Evolutionary conservation across 83 land plant species (phyloP).

Genomic region (Thuja plicata): DNA sequence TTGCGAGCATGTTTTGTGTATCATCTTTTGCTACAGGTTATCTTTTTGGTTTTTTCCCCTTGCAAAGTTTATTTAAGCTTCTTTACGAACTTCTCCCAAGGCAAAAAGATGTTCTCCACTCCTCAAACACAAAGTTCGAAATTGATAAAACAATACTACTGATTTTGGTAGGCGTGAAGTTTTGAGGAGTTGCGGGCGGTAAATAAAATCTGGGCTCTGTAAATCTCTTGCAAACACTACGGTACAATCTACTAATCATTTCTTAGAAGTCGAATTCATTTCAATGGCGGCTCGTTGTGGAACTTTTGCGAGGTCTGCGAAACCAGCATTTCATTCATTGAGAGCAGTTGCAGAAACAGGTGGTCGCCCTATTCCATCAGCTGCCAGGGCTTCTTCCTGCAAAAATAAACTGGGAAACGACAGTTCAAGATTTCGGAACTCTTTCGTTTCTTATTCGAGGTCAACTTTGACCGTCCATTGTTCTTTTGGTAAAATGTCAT

Average conservation of each 20-base stretch:
- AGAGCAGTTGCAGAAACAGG: background rate
- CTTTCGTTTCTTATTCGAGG: conserved; percentile 9
- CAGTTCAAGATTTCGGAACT: background rate
- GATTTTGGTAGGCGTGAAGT: no score
- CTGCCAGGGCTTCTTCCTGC: background rate
- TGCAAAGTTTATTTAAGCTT: no score
- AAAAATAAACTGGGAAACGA: background rate
- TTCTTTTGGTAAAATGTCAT: background rate
- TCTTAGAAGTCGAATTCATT: background rate
- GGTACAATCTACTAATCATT: background rate
- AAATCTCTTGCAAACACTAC: background rate
- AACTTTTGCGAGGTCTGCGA: conserved; percentile 5
- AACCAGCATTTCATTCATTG: conserved; percentile 6
- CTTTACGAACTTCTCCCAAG: no score
- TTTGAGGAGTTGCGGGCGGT: no score
- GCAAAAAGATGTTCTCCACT: no score
- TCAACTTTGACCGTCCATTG: background rate
- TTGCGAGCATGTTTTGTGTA: no score
- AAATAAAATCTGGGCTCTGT: no score
- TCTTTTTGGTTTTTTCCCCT: no score
- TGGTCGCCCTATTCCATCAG: background rate
- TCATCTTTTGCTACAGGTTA: no score
- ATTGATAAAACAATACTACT: no score
- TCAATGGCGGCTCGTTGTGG: conserved; percentile 14
- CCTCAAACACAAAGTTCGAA: no score